phyloP scores from a whole-genome alignment of 345 rosid genomes.

The Sapria himalayana region DNA sequence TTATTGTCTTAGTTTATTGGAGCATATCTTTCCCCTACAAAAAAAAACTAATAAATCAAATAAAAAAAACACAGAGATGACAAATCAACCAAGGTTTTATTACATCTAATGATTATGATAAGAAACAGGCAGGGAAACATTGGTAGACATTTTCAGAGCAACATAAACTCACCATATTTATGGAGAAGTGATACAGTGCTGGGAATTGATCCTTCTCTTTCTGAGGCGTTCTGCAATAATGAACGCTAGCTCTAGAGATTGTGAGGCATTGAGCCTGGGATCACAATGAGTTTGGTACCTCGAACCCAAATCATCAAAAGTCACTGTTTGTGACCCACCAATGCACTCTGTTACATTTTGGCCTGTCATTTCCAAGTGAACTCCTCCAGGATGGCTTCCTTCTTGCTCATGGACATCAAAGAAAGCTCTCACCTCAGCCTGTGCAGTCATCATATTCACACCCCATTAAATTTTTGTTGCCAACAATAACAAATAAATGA shows the following conservation, averaged over 20 bases:
- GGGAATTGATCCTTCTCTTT: conserved; percentile 37
- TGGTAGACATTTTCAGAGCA: too few relatives aligned
- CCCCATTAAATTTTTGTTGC: too few relatives aligned
- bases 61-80: too few relatives aligned
- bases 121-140: too few relatives aligned
- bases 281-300: conserved; percentile 55
- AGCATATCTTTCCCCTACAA: too few relatives aligned
- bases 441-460: too few relatives aligned
- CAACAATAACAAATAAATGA: conserved; percentile 1
- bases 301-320: conserved; percentile 48
- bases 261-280: conserved; percentile 51
- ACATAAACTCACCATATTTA: too few relatives aligned
- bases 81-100: too few relatives aligned
- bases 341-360: conserved; percentile 64
- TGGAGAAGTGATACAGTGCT: too few relatives aligned
- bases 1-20: too few relatives aligned
- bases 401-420: conserved; percentile 59
- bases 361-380: conserved; percentile 51
- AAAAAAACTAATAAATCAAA: too few relatives aligned
- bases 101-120: too few relatives aligned
- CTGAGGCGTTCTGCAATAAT: conserved; percentile 50
- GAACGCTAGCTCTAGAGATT: conserved; percentile 51
- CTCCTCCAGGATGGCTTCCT: conserved; percentile 59
- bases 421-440: conserved; percentile 57
- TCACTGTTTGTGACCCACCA: conserved; percentile 45